Base-by-base conservation (phyloP, 2,329 filamentous ascomycete species). In the Harringtonia lauricola region DNA sequence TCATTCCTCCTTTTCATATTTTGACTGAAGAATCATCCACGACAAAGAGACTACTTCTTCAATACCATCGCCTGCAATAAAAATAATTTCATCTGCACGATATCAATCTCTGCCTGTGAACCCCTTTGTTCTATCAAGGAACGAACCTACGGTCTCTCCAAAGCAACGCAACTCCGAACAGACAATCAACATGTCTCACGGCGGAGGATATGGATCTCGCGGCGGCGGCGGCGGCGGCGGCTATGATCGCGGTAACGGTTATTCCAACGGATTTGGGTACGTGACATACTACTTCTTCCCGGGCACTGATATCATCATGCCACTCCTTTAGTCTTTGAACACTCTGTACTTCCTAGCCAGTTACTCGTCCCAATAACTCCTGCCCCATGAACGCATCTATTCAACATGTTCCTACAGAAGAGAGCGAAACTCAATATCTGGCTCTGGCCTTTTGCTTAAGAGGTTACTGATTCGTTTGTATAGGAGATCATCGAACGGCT, bases 201-300 rank as follows among this genome's bases (percentile, higher is more conserved):
- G 59, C 43, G 57, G 60, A 50, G 59, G 64, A 52, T 65, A 63
- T 52, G 47, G 50, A 19, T 64, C 68, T 49, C 53, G 60, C 53
- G 59, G 58, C 47, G 60, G 62, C 54, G 65, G 67, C 48, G 66
- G 67, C 57, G 69, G 67, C 55, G 67, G 70, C 48, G 67, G 71
- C 43, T 70, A 70, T 55, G 68, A 65, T 40, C 62, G 65, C 34
- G 64, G 64, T 41, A 59, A 61, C 47, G 57, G 57, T 40, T 48
- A 53, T 35, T 51, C 48, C 36, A 49, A 49, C n/a, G 45, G 48
- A 21, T 42, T 36, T 31, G 41, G 41, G 34, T 37, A 42, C 18
- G 41, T 30, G 28, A 34, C 17, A n/a, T 8, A 4, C n/a, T 36
- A 21, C 9, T 12, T 12, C 7, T 28, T 18, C 24, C 24, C 24